Percentiles rank a stretch among this genome's conserved stretches.
These are phyloP conservation scores for Panicum miliaceum DNA, from an alignment of 176 grass and related monocot genomes.

Conservation along the genomic window DNA sequence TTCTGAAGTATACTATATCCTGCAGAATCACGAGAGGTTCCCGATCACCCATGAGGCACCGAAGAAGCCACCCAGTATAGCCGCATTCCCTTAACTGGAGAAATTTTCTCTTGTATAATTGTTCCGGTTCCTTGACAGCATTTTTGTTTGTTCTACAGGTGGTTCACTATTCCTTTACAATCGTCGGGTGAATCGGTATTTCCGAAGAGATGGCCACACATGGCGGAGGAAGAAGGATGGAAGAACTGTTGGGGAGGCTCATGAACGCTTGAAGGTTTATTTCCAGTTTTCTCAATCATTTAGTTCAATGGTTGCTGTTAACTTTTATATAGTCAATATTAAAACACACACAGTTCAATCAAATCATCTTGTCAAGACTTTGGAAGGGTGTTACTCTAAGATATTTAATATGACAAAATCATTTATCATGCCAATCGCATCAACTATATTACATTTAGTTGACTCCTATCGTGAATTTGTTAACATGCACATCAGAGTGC, in stretches of 20 bases:
- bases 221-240: slow-evolving; percentile 97
- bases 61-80: slow-evolving; percentile 79
- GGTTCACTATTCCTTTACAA: slow-evolving; percentile 97
- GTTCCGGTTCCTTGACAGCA: slow-evolving; percentile 8
- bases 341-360: background rate
- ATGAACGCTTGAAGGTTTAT: slow-evolving; percentile 89
- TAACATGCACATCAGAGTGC: background rate
- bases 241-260: slow-evolving; percentile 89
- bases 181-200: slow-evolving; percentile 86
- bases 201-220: slow-evolving; percentile 89
- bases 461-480: slow-evolving; percentile 9
- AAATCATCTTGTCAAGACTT: slow-evolving; percentile 15
- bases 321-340: slow-evolving; percentile 5
- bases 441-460: slow-evolving; percentile 2
- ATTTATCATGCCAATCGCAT: slow-evolving; percentile 2
- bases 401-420: background rate
- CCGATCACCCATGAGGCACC: slow-evolving; percentile 63
- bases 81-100: slow-evolving; percentile 16
- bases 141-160: slow-evolving; percentile 54
- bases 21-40: slow-evolving; percentile 80
- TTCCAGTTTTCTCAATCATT: slow-evolving; percentile 27
- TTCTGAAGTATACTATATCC: slow-evolving; percentile 85
- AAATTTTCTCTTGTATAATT: slow-evolving; percentile 9
- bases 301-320: background rate
- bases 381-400: background rate